Evolutionary conservation across 1,139 yeast species (phyloP).

Genomic region (Candida sp.): DNA sequence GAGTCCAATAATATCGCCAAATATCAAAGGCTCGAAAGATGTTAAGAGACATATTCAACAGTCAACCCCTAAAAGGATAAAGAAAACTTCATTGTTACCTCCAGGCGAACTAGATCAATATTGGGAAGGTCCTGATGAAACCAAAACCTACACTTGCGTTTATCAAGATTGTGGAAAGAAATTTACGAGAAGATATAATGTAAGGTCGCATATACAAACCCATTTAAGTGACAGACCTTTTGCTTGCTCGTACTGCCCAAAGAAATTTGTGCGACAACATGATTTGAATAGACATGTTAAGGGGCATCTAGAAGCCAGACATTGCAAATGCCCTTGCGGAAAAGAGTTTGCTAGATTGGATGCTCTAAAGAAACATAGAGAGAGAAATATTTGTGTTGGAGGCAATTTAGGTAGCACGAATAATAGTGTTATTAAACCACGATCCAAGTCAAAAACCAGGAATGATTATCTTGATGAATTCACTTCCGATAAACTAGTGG

Average conservation of each 20-base stretch:
- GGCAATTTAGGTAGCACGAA: constrained; percentile 39
- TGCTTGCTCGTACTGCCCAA: constrained; percentile 57
- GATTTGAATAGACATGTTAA: constrained; percentile 89
- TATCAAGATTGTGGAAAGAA: constrained; percentile 79
- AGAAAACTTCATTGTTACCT: constrained; percentile 73
- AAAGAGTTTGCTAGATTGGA: constrained; percentile 88
- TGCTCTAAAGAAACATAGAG: constrained; percentile 79
- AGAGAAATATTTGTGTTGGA: constrained; percentile 75
- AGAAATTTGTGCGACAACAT: constrained; percentile 84
- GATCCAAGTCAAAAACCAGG: constrained; percentile 13
- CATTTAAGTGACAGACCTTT: constrained; percentile 94
- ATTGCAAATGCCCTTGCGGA: constrained; percentile 81
- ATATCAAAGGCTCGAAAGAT: constrained; percentile 34
- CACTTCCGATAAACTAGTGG: constrained; percentile 17
- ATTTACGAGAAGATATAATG: constrained; percentile 87
- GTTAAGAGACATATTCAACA: constrained; percentile 38
- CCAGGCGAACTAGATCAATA: constrained; percentile 87
- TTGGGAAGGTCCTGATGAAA: constrained; percentile 75
- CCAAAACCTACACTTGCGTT: constrained; percentile 66
- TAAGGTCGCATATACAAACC: constrained; percentile 96
- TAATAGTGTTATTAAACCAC: constrained; percentile 26
- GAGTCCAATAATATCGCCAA: constrained; percentile 54
- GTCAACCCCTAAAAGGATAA: constrained; percentile 42
- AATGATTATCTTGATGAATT: constrained; percentile 15
- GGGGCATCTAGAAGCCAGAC: constrained; percentile 77